These are phyloP conservation scores for Entonaema liquescens DNA, from an alignment of 495 filamentous ascomycete genomes.

Conservation along the genomic window DNA sequence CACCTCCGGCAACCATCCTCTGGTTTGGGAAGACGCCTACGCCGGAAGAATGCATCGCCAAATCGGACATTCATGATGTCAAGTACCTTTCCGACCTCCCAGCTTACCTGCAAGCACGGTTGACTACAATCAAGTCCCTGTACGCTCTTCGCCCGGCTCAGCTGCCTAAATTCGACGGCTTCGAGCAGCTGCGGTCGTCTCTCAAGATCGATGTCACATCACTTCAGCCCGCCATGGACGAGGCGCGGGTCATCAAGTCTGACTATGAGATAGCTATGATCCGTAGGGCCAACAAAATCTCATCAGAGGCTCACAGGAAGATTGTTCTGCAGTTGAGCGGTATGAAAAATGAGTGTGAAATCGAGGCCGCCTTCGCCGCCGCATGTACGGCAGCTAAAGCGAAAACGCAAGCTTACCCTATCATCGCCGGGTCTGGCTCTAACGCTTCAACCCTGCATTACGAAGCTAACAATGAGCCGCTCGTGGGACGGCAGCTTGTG, in stretches of 20 bases:
- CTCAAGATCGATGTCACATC: conserved; percentile 52
- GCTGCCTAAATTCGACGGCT: conserved; percentile 48
- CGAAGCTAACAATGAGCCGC: conserved; percentile 73
- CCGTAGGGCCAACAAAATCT: conserved; percentile 78
- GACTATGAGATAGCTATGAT: conserved; percentile 82
- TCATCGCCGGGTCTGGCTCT: conserved; percentile 80
- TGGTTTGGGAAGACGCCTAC: conserved; percentile 68
- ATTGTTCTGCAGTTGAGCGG: conserved; percentile 68
- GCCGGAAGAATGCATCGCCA: conserved; percentile 58
- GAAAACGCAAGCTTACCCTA: conserved; percentile 82
- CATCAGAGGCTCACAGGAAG: conserved; percentile 73
- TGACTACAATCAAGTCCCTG: conserved; percentile 48
- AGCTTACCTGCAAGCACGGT: conserved; percentile 43
- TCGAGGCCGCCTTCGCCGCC: conserved; percentile 78
- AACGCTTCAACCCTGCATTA: conserved; percentile 92
- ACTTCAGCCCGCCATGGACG: conserved; percentile 74
- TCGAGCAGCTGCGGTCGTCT: conserved; percentile 44
- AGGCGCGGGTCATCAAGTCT: conserved; percentile 78
- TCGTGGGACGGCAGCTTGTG: conserved; percentile 73
- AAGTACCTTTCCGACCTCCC: conserved; percentile 50
- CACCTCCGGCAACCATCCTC: conserved; percentile 63
- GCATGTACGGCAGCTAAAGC: conserved; percentile 75
- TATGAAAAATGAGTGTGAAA: conserved; percentile 79
- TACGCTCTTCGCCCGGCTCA: conserved; percentile 56
- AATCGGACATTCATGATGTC: conserved; percentile 63